Evolutionary conservation across 441 rosid species (phyloP).

Genomic region (Aquilaria agallochum): DNA sequence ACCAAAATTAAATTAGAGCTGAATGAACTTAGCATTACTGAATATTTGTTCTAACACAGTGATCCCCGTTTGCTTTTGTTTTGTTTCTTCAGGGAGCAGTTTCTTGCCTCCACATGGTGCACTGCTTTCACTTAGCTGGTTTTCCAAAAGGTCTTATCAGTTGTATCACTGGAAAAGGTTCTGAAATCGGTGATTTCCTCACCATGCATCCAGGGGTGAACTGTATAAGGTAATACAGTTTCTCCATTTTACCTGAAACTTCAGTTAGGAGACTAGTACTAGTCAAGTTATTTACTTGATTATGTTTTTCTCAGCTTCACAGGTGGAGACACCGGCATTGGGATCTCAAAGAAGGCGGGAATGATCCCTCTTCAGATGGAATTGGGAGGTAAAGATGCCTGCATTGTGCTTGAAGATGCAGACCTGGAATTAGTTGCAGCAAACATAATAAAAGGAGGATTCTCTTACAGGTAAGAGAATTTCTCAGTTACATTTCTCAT

Average conservation of each 20-base stretch:
- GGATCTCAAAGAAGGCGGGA: slow-evolving; percentile 90
- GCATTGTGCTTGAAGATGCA: slow-evolving; percentile 93
- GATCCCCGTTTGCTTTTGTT: neutral
- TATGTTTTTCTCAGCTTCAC: slow-evolving; percentile 56
- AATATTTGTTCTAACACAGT: too few species aligned
- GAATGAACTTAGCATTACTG: too few species aligned
- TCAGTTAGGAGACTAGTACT: too few species aligned
- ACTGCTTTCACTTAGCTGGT: slow-evolving; percentile 80
- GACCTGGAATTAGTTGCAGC: slow-evolving; percentile 90
- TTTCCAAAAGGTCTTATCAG: slow-evolving; percentile 73
- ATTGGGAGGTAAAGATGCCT: slow-evolving; percentile 97
- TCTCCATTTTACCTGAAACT: neutral
- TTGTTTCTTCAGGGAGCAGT: slow-evolving; percentile 71
- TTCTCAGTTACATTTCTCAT: too few species aligned
- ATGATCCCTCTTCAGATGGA: slow-evolving; percentile 99
- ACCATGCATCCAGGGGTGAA: slow-evolving; percentile 87
- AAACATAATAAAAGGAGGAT: slow-evolving; percentile 90
- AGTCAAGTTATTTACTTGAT: neutral
- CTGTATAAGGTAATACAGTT: slow-evolving; percentile 65
- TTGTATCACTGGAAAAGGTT: slow-evolving; percentile 70
- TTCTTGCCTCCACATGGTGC: slow-evolving; percentile 93
- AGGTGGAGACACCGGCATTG: slow-evolving; percentile 89
- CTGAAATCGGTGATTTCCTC: slow-evolving; percentile 74
- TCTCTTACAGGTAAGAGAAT: slow-evolving; percentile 65
- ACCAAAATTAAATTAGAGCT: too few species aligned